phyloP scores from a whole-genome alignment of 768 basidiomycete species.

The Galerina sulciceps region DNA sequence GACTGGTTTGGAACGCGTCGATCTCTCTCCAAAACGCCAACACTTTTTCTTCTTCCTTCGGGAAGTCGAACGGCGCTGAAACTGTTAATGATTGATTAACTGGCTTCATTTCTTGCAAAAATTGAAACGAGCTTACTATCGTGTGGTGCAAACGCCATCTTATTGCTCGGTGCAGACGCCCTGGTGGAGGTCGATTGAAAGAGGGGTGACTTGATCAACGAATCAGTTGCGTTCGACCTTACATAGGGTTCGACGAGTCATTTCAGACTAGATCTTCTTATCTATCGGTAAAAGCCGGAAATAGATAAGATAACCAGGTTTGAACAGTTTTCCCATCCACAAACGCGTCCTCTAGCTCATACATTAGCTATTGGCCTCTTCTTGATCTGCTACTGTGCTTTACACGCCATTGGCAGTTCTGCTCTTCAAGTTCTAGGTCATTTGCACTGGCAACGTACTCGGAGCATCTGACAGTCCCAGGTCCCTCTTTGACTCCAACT shows the following conservation, averaged over 20 bases:
- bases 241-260: slow-evolving; percentile 10
- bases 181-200: not conserved
- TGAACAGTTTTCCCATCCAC: not conserved
- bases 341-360: too few relatives aligned
- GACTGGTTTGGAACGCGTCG: slow-evolving; percentile 94
- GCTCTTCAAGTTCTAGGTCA: too few relatives aligned
- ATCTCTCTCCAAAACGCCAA: slow-evolving; percentile 93
- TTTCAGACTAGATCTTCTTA: slow-evolving; percentile 9
- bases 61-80: slow-evolving; percentile 77
- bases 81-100: slow-evolving; percentile 45
- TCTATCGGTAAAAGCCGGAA: slow-evolving; percentile 9
- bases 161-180: not conserved
- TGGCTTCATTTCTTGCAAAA: not conserved
- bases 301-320: slow-evolving; percentile 8
- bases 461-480: too few relatives aligned
- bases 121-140: slow-evolving; percentile 58
- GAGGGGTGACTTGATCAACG: slow-evolving; percentile 7
- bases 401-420: too few relatives aligned
- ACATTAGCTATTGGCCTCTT: too few relatives aligned
- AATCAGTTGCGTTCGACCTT: slow-evolving; percentile 2
- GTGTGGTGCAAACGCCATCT: slow-evolving; percentile 38
- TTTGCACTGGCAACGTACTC: too few relatives aligned
- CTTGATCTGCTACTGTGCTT: too few relatives aligned
- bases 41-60: slow-evolving; percentile 90
- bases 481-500: too few relatives aligned